These are phyloP conservation scores for Fusarium compactum DNA, from an alignment of 2,329 filamentous ascomycete species.

Conservation along the genomic window DNA sequence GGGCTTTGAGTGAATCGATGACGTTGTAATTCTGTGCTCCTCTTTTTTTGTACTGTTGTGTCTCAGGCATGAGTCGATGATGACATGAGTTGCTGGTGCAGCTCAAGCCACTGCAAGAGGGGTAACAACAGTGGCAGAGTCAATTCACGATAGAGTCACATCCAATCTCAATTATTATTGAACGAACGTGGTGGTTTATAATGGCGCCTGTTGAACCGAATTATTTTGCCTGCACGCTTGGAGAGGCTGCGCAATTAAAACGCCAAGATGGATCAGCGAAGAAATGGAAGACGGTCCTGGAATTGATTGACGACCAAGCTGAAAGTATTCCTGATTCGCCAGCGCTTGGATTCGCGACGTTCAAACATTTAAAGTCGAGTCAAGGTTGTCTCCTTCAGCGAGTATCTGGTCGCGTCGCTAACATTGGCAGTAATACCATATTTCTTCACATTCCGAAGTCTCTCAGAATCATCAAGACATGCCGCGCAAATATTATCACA, in stretches of 20 bases:
- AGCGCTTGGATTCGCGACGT: slow-evolving; percentile 63
- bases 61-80: slow-evolving; percentile 15
- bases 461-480: slow-evolving; percentile 49
- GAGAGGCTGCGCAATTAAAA: slow-evolving; percentile 61
- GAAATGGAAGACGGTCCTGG: slow-evolving; percentile 60
- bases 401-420: background rate
- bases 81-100: slow-evolving; percentile 3
- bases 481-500: slow-evolving; percentile 49
- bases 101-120: slow-evolving; percentile 1
- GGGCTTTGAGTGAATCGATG: slow-evolving; percentile 20
- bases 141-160: background rate
- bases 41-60: slow-evolving; percentile 3
- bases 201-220: slow-evolving; percentile 49
- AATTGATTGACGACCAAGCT: slow-evolving; percentile 64
- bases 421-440: slow-evolving; percentile 2
- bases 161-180: no score
- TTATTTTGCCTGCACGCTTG: slow-evolving; percentile 73
- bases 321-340: slow-evolving; percentile 52
- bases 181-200: no score
- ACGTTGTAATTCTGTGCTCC: slow-evolving; percentile 16
- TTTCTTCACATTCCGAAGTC: slow-evolving; percentile 48
- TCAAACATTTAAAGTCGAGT: slow-evolving; percentile 11
- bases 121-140: background rate
- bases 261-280: slow-evolving; percentile 20
- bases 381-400: background rate